A percentile compares a stretch with the other conserved stretches of the same genome.
Conservation (phyloP, 2,329 filamentous ascomycete genomes). For the Rutstroemia sp. region DNA sequence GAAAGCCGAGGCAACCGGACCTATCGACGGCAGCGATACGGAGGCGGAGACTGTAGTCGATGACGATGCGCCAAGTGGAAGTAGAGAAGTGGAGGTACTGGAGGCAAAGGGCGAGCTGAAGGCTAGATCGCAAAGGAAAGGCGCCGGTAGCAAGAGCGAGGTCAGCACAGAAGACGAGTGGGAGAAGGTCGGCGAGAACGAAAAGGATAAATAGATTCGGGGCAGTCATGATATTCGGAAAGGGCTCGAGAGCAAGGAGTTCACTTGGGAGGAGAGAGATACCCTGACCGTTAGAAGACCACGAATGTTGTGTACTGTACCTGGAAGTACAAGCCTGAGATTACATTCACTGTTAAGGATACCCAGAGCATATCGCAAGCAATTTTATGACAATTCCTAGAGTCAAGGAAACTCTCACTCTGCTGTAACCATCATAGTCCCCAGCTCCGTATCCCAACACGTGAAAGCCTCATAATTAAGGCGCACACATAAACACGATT, state of each 20-base stretch:
- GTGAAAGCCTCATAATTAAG: not conserved
- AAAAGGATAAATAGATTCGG: conserved; percentile 44
- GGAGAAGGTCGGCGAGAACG: conserved; percentile 83
- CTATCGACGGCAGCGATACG: conserved; percentile 32
- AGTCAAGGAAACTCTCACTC: not conserved
- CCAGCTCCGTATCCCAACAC: not conserved
- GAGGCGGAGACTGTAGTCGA: conserved; percentile 48
- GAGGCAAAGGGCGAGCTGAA: conserved; percentile 24
- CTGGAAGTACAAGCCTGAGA: conserved; percentile 5
- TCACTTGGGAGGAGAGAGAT: not conserved
- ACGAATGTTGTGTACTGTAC: conserved; percentile 5
- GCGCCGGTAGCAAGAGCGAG: conserved; percentile 43
- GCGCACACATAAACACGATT: not conserved
- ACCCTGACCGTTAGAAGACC: conserved; percentile 6
- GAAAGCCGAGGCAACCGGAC: conserved; percentile 17
- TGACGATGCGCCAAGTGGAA: conserved; percentile 17
- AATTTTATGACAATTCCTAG: not conserved
- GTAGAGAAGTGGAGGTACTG: conserved; percentile 25
- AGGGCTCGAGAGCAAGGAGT: not conserved
- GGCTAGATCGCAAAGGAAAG: conserved; percentile 19
- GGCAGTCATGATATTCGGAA: not conserved
- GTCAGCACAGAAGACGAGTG: conserved; percentile 93
- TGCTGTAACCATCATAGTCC: not conserved
- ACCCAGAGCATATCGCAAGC: conserved; percentile 1
- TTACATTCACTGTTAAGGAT: conserved; percentile 1